Base-by-base conservation (phyloP, 768 basidiomycete genomes). In the Tremella yokohamensis region DNA sequence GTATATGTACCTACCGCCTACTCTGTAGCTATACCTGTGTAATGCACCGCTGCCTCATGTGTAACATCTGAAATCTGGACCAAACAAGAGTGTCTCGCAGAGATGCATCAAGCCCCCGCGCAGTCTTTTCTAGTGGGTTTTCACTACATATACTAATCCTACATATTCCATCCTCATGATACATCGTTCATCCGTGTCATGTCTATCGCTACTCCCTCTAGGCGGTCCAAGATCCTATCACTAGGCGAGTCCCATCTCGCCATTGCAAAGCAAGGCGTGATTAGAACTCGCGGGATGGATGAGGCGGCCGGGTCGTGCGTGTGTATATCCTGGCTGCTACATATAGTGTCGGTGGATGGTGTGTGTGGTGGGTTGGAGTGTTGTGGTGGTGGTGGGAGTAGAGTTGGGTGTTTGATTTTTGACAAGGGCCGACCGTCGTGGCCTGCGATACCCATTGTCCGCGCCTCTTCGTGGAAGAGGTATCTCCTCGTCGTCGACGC, bases 181-280 rank as follows among this genome's bases (percentile, higher is more conserved):
- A 34, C 29, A 34, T 34, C 29, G 29, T 34, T 34, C 29, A 11
- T 34, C n/a, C 29, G 29, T 11, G 29, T 34, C 29, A 34, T 34
- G 29, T 34, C 29, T 34, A 34, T 34, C 29, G 29, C 29, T 34
- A 34, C 29, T 34, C 29, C 29, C 29, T 34, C 29, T 34, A 34
- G 29, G 42, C 69, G 69, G 64, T 68, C 69, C 66, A 70, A 72
- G 73, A 76, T 76, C 75, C 75, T 76, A 76, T 76, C 75, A 63
- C 75, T 74, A 73, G 75, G 75, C 73, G 72, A 61, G 62, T 60
- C 53, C 61, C 25, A 40, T 39, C 22, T 40, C 40, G 49, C 34
- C 40, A 40, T 48, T 42, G 45, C 47, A 37, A 47, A 22, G 19
- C 40, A 55, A 40, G 60, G 24, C 25, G 25, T 24, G 29, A 49